Evolutionary conservation across 179 eudicot species (phyloP).

Genomic region (Actinidia arguta): DNA sequence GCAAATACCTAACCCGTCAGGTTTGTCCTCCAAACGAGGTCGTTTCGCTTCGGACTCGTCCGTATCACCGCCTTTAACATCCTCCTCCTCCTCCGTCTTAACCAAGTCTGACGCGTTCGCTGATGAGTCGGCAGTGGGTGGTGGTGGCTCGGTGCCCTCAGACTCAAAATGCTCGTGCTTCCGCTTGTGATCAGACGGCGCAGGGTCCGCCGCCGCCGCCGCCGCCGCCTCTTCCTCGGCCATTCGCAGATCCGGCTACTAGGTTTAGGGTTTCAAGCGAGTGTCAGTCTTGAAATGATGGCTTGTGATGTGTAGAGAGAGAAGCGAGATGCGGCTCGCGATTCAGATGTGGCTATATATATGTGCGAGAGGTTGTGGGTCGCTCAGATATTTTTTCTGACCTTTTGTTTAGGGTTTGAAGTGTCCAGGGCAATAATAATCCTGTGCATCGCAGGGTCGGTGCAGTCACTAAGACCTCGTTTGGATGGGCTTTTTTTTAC

Average conservation of each 20-base stretch:
- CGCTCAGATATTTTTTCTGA: not conserved
- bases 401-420: no score
- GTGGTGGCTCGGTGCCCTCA: not conserved
- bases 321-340: not conserved
- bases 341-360: not conserved
- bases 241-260: not conserved
- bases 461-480: no score
- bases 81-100: not conserved
- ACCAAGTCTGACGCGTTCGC: not conserved
- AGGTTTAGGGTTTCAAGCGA: slow-evolving; percentile 22
- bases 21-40: slow-evolving; percentile 34
- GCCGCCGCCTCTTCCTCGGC: slow-evolving; percentile 31
- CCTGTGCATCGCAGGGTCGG: no score
- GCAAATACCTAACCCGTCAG: slow-evolving; percentile 22
- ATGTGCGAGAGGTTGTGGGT: not conserved
- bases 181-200: slow-evolving; percentile 32
- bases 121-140: not conserved
- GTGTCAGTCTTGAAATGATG: not conserved
- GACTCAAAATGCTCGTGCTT: slow-evolving; percentile 32
- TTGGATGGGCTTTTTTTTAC: no score
- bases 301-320: not conserved
- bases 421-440: no score
- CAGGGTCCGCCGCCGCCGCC: slow-evolving; percentile 17
- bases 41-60: slow-evolving; percentile 35
- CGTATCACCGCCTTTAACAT: not conserved